Percentiles rank a stretch among this genome's conserved stretches.
Evolutionary conservation across 306 rosid genomes (phyloP).

Genomic region (Datisca glomerata): DNA sequence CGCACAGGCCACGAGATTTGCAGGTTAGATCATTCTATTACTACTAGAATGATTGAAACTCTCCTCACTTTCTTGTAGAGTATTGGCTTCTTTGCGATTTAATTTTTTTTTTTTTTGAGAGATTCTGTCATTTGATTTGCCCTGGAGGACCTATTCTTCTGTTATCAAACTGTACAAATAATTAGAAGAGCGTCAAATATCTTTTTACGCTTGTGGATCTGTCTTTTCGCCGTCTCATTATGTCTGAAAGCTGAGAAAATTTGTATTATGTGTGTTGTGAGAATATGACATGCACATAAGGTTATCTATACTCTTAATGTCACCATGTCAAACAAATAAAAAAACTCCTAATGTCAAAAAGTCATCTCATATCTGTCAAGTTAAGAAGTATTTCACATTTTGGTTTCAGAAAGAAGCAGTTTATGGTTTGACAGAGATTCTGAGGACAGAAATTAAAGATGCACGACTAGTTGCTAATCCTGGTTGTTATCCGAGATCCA

Average conservation of each 20-base stretch:
- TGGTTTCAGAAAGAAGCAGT: slow-evolving; percentile 75
- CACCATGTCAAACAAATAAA: too few species aligned
- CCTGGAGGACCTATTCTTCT: neutral
- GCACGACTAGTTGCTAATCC: slow-evolving; percentile 94
- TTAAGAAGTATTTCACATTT: slow-evolving; percentile 15
- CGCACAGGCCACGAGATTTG: slow-evolving; percentile 68
- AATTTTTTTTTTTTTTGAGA: too few species aligned
- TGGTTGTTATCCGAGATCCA: slow-evolving; percentile 92
- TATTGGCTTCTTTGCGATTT: too few species aligned
- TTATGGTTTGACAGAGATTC: slow-evolving; percentile 89
- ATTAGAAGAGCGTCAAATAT: too few species aligned
- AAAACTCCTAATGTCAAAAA: too few species aligned
- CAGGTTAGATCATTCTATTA: slow-evolving; percentile 34
- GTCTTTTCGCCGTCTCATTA: neutral
- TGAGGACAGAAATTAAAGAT: slow-evolving; percentile 49
- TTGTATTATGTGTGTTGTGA: slow-evolving; percentile 9
- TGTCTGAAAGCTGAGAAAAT: neutral
- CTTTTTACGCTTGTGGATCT: neutral
- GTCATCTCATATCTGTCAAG: too few species aligned
- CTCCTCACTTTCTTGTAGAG: too few species aligned
- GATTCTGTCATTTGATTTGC: too few species aligned
- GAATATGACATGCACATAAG: too few species aligned
- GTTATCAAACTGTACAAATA: neutral
- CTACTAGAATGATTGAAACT: too few species aligned
- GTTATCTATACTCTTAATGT: too few species aligned